Conservation (phyloP, 441 rosid species). For the Capsella rubella region DNA sequence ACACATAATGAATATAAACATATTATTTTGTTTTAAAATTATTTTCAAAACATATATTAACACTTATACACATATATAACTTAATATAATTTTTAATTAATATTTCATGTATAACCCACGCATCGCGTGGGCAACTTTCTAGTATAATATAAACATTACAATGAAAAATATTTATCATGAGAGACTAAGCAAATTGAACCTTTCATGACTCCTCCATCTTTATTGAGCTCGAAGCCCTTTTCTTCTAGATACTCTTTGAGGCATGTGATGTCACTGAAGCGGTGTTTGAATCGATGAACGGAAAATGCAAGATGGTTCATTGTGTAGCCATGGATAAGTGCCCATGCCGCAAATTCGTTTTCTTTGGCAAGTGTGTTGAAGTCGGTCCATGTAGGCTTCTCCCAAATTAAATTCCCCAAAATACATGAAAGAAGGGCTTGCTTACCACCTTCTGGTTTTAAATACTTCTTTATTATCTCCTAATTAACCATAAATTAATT, state of each 20-base stretch:
- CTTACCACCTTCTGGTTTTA: constrained; percentile 57
- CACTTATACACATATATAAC: too few relatives aligned
- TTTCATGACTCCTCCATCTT: constrained; percentile 83
- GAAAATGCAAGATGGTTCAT: constrained; percentile 88
- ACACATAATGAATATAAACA: too few relatives aligned
- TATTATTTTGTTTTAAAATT: too few relatives aligned
- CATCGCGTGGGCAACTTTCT: too few relatives aligned
- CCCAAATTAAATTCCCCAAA: constrained; percentile 82
- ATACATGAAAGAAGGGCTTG: constrained; percentile 81
- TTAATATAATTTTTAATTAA: too few relatives aligned
- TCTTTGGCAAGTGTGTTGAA: constrained; percentile 82
- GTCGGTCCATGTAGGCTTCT: constrained; percentile 72
- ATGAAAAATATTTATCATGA: background rate
- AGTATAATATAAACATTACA: background rate
- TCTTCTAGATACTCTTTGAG: constrained; percentile 66
- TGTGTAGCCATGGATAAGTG: constrained; percentile 88
- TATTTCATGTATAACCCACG: too few relatives aligned
- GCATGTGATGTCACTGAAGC: constrained; percentile 59
- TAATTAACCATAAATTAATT: background rate
- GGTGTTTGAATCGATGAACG: constrained; percentile 67
- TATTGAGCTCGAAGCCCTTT: constrained; percentile 77
- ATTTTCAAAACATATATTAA: too few relatives aligned
- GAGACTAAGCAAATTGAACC: constrained; percentile 51
- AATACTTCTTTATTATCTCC: constrained; percentile 75
- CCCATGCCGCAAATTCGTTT: constrained; percentile 96